Percentiles rank a stretch among this genome's conserved stretches.
Evolutionary conservation across 176 grass and related monocot genomes (phyloP).

Genomic region (Aegilops sharonensis): DNA sequence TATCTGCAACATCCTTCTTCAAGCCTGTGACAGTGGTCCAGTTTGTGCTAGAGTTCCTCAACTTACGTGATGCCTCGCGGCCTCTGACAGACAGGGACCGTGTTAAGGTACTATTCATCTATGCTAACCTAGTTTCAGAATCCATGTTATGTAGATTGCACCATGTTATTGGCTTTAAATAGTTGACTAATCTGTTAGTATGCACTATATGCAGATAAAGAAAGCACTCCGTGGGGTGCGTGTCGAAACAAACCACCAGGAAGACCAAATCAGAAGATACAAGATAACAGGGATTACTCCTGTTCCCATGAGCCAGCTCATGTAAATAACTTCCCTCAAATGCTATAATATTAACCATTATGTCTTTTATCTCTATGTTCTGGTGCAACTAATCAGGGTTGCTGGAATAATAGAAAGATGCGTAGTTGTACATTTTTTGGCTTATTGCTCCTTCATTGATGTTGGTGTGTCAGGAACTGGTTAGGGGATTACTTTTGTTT

Average conservation of each 20-base stretch:
- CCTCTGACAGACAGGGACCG: conserved; percentile 52
- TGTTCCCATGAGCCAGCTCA: conserved; percentile 55
- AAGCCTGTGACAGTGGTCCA: conserved; percentile 57
- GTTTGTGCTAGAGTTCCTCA: conserved; percentile 57
- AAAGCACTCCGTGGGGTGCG: conserved; percentile 63
- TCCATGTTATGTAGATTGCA: not conserved
- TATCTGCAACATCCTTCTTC: conserved; percentile 83
- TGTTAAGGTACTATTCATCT: conserved; percentile 45
- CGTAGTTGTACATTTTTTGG: not conserved
- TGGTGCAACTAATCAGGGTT: not conserved
- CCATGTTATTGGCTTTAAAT: not conserved
- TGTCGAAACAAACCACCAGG: conserved; percentile 65
- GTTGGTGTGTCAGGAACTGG: not conserved
- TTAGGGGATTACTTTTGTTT: not conserved
- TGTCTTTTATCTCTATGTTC: not conserved
- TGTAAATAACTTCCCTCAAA: conserved; percentile 31
- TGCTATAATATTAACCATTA: not conserved
- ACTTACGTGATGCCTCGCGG: conserved; percentile 30
- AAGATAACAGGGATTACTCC: conserved; percentile 70
- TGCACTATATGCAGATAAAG: conserved; percentile 52
- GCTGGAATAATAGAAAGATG: not conserved
- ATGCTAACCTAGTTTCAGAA: not conserved
- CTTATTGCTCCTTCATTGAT: not conserved
- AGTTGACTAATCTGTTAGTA: not conserved
- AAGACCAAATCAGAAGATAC: conserved; percentile 62